Evolutionary conservation across 768 basidiomycete species (phyloP).

Genomic region (Rhodotorula babjevae): DNA sequence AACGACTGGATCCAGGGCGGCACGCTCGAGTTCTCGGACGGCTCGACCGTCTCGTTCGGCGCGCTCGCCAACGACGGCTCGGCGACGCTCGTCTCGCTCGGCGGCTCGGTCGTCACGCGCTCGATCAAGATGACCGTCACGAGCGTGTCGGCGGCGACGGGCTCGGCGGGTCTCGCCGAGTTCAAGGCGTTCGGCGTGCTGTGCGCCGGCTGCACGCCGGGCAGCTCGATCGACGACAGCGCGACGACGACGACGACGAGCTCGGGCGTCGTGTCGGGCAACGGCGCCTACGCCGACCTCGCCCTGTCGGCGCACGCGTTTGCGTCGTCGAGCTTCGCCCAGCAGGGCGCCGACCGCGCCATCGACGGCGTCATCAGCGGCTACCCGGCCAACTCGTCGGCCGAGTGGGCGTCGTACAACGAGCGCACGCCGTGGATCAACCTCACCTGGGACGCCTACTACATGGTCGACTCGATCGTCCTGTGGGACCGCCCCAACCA

Average conservation of each 20-base stretch:
- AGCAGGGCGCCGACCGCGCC: conserved; percentile 22
- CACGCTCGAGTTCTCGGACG: conserved; percentile 29
- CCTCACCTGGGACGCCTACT: conserved; percentile 17
- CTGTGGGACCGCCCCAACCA: conserved; percentile 28
- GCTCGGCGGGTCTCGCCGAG: conserved; percentile 32
- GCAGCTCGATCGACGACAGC: conserved; percentile 9
- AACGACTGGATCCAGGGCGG: conserved; percentile 27
- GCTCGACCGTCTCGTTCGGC: conserved; percentile 15
- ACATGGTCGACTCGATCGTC: conserved; percentile 29
- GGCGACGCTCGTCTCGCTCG: conserved; percentile 26
- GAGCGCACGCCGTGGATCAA: conserved; percentile 15
- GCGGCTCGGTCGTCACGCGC: conserved; percentile 9
- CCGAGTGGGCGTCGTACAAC: conserved; percentile 27
- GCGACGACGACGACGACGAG: conserved; percentile 11
- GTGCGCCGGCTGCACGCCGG: not conserved
- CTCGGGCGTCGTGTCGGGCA: not conserved
- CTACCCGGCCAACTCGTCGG: conserved; percentile 7
- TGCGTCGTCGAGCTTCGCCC: conserved; percentile 14
- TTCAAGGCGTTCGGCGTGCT: conserved; percentile 17
- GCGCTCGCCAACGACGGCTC: conserved; percentile 39
- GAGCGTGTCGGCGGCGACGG: conserved; percentile 11
- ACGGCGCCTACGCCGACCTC: conserved; percentile 8
- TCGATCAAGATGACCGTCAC: conserved; percentile 28
- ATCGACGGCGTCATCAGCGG: conserved; percentile 31
- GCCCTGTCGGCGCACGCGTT: conserved; percentile 19